Conservation (phyloP, 108 stramenopile species). For the Seminavis robusta region DNA sequence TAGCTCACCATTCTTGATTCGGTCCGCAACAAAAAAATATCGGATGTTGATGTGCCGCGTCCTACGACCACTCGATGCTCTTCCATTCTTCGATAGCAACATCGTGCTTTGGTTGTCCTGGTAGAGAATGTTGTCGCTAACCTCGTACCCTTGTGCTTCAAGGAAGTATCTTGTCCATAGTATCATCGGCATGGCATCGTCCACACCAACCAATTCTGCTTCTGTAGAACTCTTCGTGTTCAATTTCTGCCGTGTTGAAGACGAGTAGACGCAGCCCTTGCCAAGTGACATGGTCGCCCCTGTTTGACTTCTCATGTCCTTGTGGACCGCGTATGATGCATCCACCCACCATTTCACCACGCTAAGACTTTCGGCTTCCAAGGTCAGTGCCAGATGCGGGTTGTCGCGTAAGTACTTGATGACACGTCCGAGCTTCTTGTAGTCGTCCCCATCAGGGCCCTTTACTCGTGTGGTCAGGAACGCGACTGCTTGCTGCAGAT, state of each 20-base stretch:
- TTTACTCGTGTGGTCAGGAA: conserved; percentile 22
- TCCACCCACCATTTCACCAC: conserved; percentile 46
- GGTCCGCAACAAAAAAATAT: conserved; percentile 53
- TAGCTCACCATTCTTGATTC: conserved; percentile 9
- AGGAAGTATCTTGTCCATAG: conserved; percentile 49
- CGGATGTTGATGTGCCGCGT: conserved; percentile 43
- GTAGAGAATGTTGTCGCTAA: conserved; percentile 29
- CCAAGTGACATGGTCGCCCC: conserved; percentile 43
- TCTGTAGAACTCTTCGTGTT: conserved; percentile 45
- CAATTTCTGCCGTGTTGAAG: conserved; percentile 33
- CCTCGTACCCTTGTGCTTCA: conserved; percentile 36
- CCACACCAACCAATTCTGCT: conserved; percentile 37
- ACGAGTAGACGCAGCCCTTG: conserved; percentile 14
- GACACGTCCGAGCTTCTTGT: conserved; percentile 21
- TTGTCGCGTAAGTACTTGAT: conserved; percentile 32
- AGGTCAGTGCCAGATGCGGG: conserved; percentile 1
- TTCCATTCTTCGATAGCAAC: conserved; percentile 45
- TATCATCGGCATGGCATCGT: conserved; percentile 34
- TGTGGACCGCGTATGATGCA: conserved; percentile 36
- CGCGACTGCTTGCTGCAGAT: conserved; percentile 14
- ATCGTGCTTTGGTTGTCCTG: conserved; percentile 58
- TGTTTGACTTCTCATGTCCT: conserved; percentile 33
- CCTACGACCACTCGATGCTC: conserved; percentile 29
- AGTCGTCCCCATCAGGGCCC: conserved; percentile 30
- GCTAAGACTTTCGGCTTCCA: conserved; percentile 5